Percentiles rank a stretch among this genome's conserved stretches.
Conservation (phyloP, 2,329 filamentous ascomycete species). For the Alternaria sp. region DNA sequence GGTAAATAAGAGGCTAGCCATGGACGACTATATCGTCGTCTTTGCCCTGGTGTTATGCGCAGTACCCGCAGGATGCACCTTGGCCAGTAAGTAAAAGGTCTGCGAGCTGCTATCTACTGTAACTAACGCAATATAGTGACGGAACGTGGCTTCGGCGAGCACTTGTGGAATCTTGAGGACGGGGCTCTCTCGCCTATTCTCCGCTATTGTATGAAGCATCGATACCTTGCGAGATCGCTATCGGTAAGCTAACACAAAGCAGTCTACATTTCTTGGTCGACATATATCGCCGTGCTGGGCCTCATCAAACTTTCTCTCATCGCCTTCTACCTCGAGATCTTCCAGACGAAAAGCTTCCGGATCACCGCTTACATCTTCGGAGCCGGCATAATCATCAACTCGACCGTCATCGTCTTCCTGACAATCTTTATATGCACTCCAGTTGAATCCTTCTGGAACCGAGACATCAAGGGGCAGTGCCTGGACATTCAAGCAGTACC, state of each 20-base stretch:
- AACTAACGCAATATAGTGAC: constrained; percentile 22
- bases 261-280: constrained; percentile 30
- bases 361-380: constrained; percentile 25
- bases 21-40: constrained; percentile 30
- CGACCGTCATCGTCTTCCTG: constrained; percentile 22
- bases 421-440: constrained; percentile 34
- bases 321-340: constrained; percentile 39
- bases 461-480: constrained; percentile 32
- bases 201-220: constrained; percentile 11
- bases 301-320: constrained; percentile 36
- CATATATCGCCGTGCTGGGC: constrained; percentile 27
- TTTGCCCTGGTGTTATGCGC: constrained; percentile 21
- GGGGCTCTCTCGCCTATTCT: constrained; percentile 17
- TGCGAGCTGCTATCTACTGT: not conserved
- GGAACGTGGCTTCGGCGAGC: constrained; percentile 30
- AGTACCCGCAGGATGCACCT: constrained; percentile 24
- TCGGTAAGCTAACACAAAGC: not conserved
- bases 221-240: not conserved
- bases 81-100: constrained; percentile 21
- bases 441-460: constrained; percentile 34
- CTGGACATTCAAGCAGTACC: constrained; percentile 26
- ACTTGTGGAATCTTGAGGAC: constrained; percentile 24
- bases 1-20: constrained; percentile 18
- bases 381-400: constrained; percentile 22
- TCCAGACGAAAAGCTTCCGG: constrained; percentile 22